Evolutionary conservation across 2,329 filamentous ascomycete species (phyloP).

Genomic region (Talaromyces marneffei): DNA sequence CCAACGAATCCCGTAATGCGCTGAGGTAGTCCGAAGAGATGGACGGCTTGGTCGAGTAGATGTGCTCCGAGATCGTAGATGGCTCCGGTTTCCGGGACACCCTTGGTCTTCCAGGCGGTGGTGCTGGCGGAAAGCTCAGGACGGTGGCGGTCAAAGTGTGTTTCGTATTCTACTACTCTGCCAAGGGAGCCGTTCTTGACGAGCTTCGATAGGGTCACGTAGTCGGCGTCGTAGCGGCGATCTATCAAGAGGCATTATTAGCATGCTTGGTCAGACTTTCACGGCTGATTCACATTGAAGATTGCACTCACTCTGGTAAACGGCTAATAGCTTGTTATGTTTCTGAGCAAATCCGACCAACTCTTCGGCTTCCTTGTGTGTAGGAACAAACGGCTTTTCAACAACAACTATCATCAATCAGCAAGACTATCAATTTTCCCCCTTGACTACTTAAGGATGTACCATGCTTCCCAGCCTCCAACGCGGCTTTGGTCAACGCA

Average conservation of each 20-base stretch:
- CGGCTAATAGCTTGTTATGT: constrained; percentile 52
- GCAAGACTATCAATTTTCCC: neutral
- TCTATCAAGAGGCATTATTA: constrained; percentile 31
- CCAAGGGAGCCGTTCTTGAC: constrained; percentile 57
- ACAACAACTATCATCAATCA: constrained; percentile 53
- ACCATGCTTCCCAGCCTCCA: constrained; percentile 65
- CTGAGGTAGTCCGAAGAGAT: constrained; percentile 63
- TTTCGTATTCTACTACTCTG: constrained; percentile 70
- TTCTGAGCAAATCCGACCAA: constrained; percentile 54
- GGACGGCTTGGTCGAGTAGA: constrained; percentile 67
- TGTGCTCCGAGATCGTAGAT: constrained; percentile 73
- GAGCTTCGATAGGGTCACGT: constrained; percentile 62
- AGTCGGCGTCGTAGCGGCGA: constrained; percentile 72
- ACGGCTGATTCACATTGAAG: neutral
- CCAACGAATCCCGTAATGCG: constrained; percentile 62
- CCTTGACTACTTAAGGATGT: constrained; percentile 6
- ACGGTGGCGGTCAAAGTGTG: constrained; percentile 72
- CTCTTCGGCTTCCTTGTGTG: constrained; percentile 59
- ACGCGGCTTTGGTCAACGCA: constrained; percentile 56
- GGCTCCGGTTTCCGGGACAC: constrained; percentile 59
- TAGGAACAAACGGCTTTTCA: constrained; percentile 78
- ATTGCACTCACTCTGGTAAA: constrained; percentile 56
- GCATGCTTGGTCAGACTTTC: neutral
- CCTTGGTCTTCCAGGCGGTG: constrained; percentile 62
- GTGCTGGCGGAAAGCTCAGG: constrained; percentile 45